Conservation (phyloP, 176 grass and related monocot species). For the Oryza rufipogon region DNA sequence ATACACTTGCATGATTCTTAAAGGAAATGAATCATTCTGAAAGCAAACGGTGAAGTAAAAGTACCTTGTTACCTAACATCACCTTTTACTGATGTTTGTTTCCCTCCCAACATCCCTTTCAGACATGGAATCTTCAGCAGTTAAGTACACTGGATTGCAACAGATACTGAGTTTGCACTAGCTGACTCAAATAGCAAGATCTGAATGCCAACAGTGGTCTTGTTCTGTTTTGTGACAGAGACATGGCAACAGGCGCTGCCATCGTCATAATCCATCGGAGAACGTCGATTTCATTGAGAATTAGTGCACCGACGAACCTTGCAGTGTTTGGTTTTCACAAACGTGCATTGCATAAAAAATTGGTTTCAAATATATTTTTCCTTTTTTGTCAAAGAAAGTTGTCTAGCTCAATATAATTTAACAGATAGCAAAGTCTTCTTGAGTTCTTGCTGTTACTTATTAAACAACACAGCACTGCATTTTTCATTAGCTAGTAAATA, state of each 20-base stretch:
- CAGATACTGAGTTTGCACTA: not conserved
- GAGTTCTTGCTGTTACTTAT: not conserved
- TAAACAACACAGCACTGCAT: no score
- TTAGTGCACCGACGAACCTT: not conserved
- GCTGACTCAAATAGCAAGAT: conserved; percentile 22
- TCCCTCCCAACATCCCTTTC: not conserved
- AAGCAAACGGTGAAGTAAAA: not conserved
- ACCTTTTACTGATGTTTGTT: not conserved
- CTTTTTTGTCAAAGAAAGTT: not conserved
- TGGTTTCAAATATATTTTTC: not conserved
- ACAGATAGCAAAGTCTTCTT: not conserved
- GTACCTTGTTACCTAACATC: not conserved
- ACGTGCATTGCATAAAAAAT: not conserved
- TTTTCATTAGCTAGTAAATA: not conserved
- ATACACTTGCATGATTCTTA: not conserved
- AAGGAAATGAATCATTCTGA: not conserved
- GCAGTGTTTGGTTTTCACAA: not conserved
- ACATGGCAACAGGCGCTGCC: not conserved
- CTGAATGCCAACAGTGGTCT: not conserved
- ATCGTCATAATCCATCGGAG: not conserved
- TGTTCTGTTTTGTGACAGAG: not conserved
- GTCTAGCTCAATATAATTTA: not conserved
- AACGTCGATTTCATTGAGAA: not conserved
- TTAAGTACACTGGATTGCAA: not conserved
- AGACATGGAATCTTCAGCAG: not conserved